These are phyloP conservation scores for Zostera marina DNA, from an alignment of 116 monocot species.

Conservation along the genomic window DNA sequence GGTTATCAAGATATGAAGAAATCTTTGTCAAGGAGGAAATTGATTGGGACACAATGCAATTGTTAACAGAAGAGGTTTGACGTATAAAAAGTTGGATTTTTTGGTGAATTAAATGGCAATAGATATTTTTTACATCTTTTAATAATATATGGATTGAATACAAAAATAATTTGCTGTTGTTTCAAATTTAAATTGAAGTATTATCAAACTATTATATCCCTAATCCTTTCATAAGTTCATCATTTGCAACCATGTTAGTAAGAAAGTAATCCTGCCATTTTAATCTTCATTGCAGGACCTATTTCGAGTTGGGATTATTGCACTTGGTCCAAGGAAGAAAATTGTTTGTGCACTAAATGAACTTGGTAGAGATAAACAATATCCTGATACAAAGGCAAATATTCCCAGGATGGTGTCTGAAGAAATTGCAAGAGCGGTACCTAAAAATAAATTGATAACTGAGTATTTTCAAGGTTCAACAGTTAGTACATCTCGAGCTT, in stretches of 20 bases:
- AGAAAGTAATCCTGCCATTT: no score
- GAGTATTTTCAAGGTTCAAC: conserved; percentile 50
- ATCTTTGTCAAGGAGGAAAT: conserved; percentile 69
- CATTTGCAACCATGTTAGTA: no score
- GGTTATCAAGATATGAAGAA: conserved; percentile 67
- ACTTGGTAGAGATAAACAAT: conserved; percentile 24
- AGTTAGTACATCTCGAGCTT: conserved; percentile 8
- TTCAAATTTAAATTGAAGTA: no score
- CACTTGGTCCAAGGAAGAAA: conserved; percentile 91
- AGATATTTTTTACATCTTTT: no score
- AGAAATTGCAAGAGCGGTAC: conserved; percentile 12
- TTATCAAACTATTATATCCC: no score
- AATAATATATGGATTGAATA: no score
- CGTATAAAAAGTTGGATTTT: not conserved
- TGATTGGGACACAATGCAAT: conserved; percentile 76
- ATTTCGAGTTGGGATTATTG: conserved; percentile 46
- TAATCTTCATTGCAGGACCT: conserved; percentile 44
- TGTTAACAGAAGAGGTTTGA: conserved; percentile 81
- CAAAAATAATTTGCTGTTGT: no score
- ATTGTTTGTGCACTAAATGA: conserved; percentile 59
- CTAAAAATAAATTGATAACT: conserved; percentile 80
- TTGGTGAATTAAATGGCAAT: no score
- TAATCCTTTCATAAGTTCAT: no score
- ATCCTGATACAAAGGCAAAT: conserved; percentile 7
- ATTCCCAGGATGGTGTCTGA: not conserved